These are phyloP conservation scores for Rhazya stricta DNA, from an alignment of 257 asterid genomes.

Conservation along the genomic window DNA sequence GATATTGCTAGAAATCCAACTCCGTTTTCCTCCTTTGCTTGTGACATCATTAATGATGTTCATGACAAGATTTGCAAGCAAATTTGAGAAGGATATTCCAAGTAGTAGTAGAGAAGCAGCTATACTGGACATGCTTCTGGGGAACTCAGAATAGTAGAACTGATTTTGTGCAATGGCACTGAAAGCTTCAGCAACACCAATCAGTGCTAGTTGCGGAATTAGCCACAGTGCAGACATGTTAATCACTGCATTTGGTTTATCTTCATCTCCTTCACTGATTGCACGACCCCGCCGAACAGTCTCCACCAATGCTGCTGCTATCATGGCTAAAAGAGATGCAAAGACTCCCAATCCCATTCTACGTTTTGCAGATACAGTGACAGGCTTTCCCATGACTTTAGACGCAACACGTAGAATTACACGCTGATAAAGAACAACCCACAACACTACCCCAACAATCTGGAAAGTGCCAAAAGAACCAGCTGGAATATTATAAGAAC, in stretches of 20 bases:
- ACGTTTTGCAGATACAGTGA: constrained; percentile 24
- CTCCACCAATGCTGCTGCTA: constrained; percentile 50
- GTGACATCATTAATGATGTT: constrained; percentile 40
- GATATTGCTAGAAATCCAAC: constrained; percentile 63
- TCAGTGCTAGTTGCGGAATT: constrained; percentile 54
- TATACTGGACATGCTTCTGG: constrained; percentile 70
- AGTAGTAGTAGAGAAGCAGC: constrained; percentile 48
- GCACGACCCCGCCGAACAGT: constrained; percentile 35
- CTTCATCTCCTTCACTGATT: constrained; percentile 19
- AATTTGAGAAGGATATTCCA: constrained; percentile 40
- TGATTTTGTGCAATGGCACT: constrained; percentile 59
- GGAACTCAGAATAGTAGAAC: constrained; percentile 62
- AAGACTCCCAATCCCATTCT: constrained; percentile 73
- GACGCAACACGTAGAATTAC: constrained; percentile 55
- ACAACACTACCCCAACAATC: constrained; percentile 39
- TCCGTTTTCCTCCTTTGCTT: constrained; percentile 38
- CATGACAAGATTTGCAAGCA: constrained; percentile 51
- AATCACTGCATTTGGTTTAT: constrained; percentile 10
- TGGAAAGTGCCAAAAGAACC: constrained; percentile 56
- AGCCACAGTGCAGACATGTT: constrained; percentile 76
- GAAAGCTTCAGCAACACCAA: constrained; percentile 59
- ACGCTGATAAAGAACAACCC: constrained; percentile 56
- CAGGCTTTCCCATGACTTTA: constrained; percentile 33
- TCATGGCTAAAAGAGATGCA: constrained; percentile 54
- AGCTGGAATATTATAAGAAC: constrained; percentile 55